Evolutionary conservation across 208 protist genomes (phyloP), one percentile per base, ranked within the genome.

Genomic region (Crithidia brevicula): DNA sequence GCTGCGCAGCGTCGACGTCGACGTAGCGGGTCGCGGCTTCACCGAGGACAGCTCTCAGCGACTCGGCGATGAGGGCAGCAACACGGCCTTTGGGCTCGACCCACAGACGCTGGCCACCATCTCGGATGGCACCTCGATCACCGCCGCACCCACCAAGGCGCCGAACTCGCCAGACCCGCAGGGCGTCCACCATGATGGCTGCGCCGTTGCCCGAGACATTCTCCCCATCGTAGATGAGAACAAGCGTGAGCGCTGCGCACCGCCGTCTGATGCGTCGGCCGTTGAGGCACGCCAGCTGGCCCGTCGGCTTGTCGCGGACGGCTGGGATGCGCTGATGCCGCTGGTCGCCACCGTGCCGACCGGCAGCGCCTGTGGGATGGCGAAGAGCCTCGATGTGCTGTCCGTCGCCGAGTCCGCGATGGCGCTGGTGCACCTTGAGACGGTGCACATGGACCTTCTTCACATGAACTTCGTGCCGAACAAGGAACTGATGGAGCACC

Each of bases 291-390:
- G 31, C 18, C 33, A 50, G 20, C 38, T 76, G 34, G 72, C 58
- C 3, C 27, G 47, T 18, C 28, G 28, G 33, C 53, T 71, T 7
- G 52, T 73, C 18, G 27, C 47, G 45, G n/a, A 71, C 2, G 78
- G 79, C 27, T 91, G 86, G 82, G 72, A 83, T 25, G 62, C 58
- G 1, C 30, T 80, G 25, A 73, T 93, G 57, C 88, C 88, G 10
- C 68, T 93, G 40, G 61, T 92, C 31, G 88, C 91, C 15, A 94
- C 88, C 6, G 80, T 96, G 40, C 72, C 91, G 18, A 73, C 91
- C 5, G 91, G 91, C 40, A 96, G 91, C 52, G 91, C 76, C 8
- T 96, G 91, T 56, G 91, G 88, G n/a, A 68, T 96, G 43, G 88
- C 91, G 34, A 92, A 91, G 72, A 85, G 76, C 28, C 76, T 96